Evolutionary conservation across 176 grass and related monocot species (phyloP).

Genomic region (Oryza rufipogon): DNA sequence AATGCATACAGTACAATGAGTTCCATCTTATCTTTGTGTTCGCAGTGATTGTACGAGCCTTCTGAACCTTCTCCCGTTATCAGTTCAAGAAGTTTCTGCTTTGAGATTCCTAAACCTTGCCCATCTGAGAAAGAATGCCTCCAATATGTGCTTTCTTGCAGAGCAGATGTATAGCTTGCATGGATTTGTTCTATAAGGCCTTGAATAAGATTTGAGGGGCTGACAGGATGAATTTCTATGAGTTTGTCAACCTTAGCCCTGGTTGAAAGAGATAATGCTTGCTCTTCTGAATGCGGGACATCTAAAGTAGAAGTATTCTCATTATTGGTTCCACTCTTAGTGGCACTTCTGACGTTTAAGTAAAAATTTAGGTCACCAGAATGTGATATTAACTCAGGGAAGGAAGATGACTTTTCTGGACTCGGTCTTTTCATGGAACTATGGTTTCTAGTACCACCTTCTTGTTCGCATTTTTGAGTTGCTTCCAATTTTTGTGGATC

Average conservation of each 20-base stretch:
- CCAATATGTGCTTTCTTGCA: slow-evolving; percentile 57
- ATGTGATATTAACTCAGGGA: slow-evolving; percentile 62
- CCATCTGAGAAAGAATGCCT: slow-evolving; percentile 39
- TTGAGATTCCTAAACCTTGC: slow-evolving; percentile 60
- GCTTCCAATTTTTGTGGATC: slow-evolving; percentile 43
- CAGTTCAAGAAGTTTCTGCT: slow-evolving; percentile 61
- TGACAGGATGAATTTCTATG: slow-evolving; percentile 66
- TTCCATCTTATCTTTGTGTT: slow-evolving; percentile 51
- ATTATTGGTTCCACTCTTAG: slow-evolving; percentile 33
- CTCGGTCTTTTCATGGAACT: slow-evolving; percentile 23
- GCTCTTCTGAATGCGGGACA: slow-evolving; percentile 43
- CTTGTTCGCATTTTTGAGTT: slow-evolving; percentile 38
- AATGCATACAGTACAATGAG: slow-evolving; percentile 64
- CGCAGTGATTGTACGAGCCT: slow-evolving; percentile 26
- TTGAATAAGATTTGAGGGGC: slow-evolving; percentile 56
- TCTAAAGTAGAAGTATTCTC: slow-evolving; percentile 33
- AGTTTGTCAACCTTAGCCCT: slow-evolving; percentile 33
- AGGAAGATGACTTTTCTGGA: slow-evolving; percentile 54
- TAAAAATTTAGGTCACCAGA: slow-evolving; percentile 66
- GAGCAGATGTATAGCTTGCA: slow-evolving; percentile 50
- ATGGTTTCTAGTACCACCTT: slow-evolving; percentile 39
- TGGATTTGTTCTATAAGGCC: slow-evolving; percentile 53
- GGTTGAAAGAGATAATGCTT: slow-evolving; percentile 40
- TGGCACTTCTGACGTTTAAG: slow-evolving; percentile 65
- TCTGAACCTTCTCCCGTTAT: slow-evolving; percentile 55